These are phyloP conservation scores for Aureobasidium sp. DNA, from an alignment of 2,329 filamentous ascomycete genomes.

Conservation along the genomic window DNA sequence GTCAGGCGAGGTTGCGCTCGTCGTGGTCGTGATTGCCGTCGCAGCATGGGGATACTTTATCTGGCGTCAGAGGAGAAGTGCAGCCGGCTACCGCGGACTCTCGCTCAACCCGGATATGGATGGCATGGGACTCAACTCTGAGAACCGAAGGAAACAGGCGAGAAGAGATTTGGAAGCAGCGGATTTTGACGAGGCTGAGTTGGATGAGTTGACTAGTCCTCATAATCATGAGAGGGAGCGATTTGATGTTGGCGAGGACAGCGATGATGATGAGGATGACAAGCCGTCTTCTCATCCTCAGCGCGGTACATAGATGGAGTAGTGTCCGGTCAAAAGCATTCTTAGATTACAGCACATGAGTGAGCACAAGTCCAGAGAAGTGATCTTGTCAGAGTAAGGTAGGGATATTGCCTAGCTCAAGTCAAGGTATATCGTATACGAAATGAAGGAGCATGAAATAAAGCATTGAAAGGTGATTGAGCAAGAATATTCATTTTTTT, in stretches of 20 bases:
- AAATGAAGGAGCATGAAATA: not conserved
- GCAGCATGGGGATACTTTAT: conserved; percentile 66
- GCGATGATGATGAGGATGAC: conserved; percentile 4
- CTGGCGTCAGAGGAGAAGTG: conserved; percentile 48
- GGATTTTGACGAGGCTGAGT: conserved; percentile 55
- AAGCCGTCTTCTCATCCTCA: not conserved
- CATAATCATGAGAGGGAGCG: conserved; percentile 24
- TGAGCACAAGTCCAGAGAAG: not conserved
- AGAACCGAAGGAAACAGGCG: conserved; percentile 32
- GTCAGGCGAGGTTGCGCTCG: conserved; percentile 77
- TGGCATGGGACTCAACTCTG: conserved; percentile 40
- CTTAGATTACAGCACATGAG: not conserved
- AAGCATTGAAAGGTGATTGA: not conserved
- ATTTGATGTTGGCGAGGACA: conserved; percentile 18
- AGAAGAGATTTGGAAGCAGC: conserved; percentile 52
- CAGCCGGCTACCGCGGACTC: conserved; percentile 41
- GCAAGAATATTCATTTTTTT: not conserved
- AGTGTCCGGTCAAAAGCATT: not conserved
- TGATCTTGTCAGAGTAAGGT: not conserved
- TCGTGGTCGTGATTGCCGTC: conserved; percentile 70
- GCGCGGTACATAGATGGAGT: conserved; percentile 1
- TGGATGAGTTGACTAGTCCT: conserved; percentile 45
- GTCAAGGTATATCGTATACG: no score
- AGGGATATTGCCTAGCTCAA: no score
- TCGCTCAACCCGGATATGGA: conserved; percentile 35